Conservation (phyloP, 345 rosid genomes). For the Lumnitzera littorea region DNA sequence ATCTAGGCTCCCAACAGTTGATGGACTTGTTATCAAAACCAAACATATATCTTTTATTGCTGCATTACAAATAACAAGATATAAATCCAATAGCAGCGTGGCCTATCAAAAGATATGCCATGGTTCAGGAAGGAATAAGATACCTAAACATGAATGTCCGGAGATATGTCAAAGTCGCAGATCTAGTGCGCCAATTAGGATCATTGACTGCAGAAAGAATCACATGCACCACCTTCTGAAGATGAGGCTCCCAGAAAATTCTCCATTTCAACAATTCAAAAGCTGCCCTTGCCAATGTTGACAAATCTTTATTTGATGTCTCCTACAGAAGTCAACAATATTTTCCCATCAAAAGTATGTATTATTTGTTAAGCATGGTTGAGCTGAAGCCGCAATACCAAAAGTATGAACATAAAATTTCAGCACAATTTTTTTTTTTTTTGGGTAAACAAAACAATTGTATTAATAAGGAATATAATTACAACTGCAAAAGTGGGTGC, state of each 20-base stretch:
- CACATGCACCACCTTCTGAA: conserved; percentile 60
- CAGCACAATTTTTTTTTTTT: too few relatives aligned
- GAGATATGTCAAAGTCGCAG: conserved; percentile 83
- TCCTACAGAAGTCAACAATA: conserved; percentile 43
- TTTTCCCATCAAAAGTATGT: conserved; percentile 13
- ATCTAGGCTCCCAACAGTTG: too few relatives aligned
- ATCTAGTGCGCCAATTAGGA: conserved; percentile 95
- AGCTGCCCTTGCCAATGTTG: conserved; percentile 90
- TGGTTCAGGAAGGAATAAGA: conserved; percentile 4
- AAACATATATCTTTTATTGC: too few relatives aligned
- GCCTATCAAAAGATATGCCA: neutral
- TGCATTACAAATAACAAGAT: too few relatives aligned
- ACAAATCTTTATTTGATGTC: conserved; percentile 93
- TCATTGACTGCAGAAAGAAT: conserved; percentile 71
- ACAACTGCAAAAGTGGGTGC: too few relatives aligned
- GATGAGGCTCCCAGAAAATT: conserved; percentile 68
- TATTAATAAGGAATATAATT: too few relatives aligned
- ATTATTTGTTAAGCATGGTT: neutral
- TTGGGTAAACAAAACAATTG: too few relatives aligned
- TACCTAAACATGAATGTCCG: conserved; percentile 97
- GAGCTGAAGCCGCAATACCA: neutral
- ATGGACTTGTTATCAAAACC: too few relatives aligned
- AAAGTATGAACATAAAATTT: neutral
- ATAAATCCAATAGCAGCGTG: too few relatives aligned
- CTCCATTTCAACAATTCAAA: conserved; percentile 95